Evolutionary conservation across 2,329 filamentous ascomycete genomes (phyloP), one percentile per base, ranked within the genome.

Genomic region (Furcasterigmium sp.): DNA sequence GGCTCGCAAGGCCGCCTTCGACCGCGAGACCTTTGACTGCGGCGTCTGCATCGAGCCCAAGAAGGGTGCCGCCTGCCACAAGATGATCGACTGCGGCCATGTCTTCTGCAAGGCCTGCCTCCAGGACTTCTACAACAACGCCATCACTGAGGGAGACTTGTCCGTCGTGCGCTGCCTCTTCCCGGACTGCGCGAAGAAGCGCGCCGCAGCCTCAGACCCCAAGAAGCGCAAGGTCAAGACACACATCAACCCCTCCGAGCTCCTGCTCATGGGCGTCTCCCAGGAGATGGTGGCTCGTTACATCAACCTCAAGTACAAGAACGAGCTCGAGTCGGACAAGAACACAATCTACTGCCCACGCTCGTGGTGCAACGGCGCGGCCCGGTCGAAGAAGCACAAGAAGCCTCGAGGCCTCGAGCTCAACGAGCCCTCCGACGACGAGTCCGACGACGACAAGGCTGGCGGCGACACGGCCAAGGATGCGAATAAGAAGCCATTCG

Each of bases 341-440:
- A 85, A 83, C 46, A 96, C 91, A 0, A 78, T 96, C 26, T 97
- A 95, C 61, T 98, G 93, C 56, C 93, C 93, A 1, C 80, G 93
- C 8, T 75, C 82, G 44, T 96, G 91, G 88, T 98, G 93, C 60
- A 87, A 93, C 62, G 91, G 89, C 6, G 87, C 91, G 3, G 91
- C 91, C 20, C 79, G 81, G 37, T 88, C 85, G 18, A 86, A 84
- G 57, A 81, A 77, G 54, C 82, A 87, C 62, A 82, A 75, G 46
- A 88, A 87, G 57, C 84, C 84, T 5, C 63, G 73, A n/a, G 83
- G 84, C 5, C 68, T 85, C 2, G 76, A 85, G 47, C 70, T 80
- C 18, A 69, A 71, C 15, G 76, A 78, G 38, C 59, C 67, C 5
- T 82, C 80, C 0, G 76, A 80, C 37, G 70, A 72, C 14, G 72